phyloP scores from a whole-genome alignment of 106 monocot species.

The Allium cepa region DNA sequence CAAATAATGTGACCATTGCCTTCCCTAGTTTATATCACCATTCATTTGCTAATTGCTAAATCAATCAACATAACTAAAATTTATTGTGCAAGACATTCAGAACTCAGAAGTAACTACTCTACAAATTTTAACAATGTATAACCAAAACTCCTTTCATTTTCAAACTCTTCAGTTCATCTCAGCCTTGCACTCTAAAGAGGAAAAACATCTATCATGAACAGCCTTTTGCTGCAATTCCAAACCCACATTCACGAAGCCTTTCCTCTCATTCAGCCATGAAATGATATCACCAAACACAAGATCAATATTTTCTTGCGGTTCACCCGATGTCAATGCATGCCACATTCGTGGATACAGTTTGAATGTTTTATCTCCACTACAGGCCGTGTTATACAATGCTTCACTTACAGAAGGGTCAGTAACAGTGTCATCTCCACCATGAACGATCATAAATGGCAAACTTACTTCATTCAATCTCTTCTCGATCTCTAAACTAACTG shows the following conservation, averaged over 20 bases:
- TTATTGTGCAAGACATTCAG: no score
- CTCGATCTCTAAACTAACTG: constrained; percentile 56
- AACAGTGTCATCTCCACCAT: constrained; percentile 59
- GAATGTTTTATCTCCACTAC: constrained; percentile 47
- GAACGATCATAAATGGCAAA: constrained; percentile 62
- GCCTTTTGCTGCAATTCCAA: constrained; percentile 22
- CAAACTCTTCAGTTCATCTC: no score
- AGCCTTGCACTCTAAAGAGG: no score
- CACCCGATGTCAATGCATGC: constrained; percentile 65
- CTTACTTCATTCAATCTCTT: constrained; percentile 29
- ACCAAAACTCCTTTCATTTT: no score
- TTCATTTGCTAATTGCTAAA: no score
- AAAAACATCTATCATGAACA: not conserved
- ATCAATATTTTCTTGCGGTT: constrained; percentile 50
- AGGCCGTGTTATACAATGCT: constrained; percentile 31
- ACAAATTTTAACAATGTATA: no score
- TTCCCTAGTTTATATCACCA: no score
- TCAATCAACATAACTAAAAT: no score
- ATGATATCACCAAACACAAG: constrained; percentile 58
- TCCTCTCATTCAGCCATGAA: constrained; percentile 41
- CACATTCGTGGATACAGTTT: constrained; percentile 79
- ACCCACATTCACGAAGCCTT: not conserved
- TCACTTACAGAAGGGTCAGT: constrained; percentile 59
- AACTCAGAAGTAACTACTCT: no score
- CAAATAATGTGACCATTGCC: no score